A percentile compares a stretch with the other conserved stretches of the same genome.
These are phyloP conservation scores for Gnetum montanum DNA, from an alignment of 75 land plant species.

Conservation along the genomic window DNA sequence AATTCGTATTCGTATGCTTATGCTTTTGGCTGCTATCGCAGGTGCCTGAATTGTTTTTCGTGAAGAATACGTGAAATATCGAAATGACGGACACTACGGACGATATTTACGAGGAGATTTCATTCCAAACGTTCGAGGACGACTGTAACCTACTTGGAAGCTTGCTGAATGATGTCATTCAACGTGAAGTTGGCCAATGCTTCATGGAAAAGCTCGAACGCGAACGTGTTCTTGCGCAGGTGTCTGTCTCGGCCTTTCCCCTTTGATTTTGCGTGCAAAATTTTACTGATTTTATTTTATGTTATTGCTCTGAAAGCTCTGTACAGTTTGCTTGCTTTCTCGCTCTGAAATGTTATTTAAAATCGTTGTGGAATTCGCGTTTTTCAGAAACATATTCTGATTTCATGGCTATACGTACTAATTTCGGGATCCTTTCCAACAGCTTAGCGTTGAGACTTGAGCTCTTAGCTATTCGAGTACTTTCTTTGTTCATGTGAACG, in stretches of 20 bases:
- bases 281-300: background rate
- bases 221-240: slow-evolving; percentile 73
- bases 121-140: slow-evolving; percentile 91
- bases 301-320: background rate
- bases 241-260: slow-evolving; percentile 2
- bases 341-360: too few relatives aligned
- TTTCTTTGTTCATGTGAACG: background rate
- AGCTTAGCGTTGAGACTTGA: background rate
- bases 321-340: background rate
- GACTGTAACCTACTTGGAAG: slow-evolving; percentile 78
- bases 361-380: background rate
- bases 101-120: slow-evolving; percentile 95
- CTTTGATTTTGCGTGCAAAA: background rate
- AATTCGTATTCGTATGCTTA: too few relatives aligned
- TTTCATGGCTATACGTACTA: background rate
- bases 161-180: slow-evolving; percentile 74
- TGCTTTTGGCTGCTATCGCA: too few relatives aligned
- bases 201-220: slow-evolving; percentile 79
- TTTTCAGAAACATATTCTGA: background rate
- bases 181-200: slow-evolving; percentile 57
- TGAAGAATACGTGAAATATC: too few relatives aligned
- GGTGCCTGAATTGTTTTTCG: too few relatives aligned
- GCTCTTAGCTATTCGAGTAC: background rate
- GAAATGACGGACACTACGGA: slow-evolving; percentile 88
- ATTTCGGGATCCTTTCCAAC: background rate